These are phyloP conservation scores for Paragyromitra xinjiangensis DNA, from an alignment of 495 filamentous ascomycete genomes.

Conservation along the genomic window DNA sequence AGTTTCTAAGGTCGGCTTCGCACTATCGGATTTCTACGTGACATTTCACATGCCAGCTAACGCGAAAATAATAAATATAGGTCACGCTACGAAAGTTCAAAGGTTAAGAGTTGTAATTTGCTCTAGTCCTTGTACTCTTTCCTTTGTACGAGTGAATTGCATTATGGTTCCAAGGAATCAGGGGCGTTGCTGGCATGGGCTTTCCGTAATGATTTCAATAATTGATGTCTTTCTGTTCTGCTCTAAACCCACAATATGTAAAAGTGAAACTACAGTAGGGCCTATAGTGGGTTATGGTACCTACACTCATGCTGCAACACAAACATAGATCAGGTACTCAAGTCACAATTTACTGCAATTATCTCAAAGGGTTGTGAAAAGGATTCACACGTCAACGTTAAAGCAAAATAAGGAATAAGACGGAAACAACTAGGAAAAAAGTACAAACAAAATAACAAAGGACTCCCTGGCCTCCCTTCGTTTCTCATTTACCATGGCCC, in stretches of 20 bases:
- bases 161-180: not conserved
- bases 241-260: not conserved
- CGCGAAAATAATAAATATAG: constrained; percentile 59
- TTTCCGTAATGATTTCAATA: not conserved
- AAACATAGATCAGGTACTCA: not conserved
- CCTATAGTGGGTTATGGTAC: not conserved
- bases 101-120: constrained; percentile 63
- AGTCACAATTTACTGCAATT: constrained; percentile 44
- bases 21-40: constrained; percentile 2
- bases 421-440: constrained; percentile 49
- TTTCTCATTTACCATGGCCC: constrained; percentile 54
- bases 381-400: constrained; percentile 55
- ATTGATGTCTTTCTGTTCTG: not conserved
- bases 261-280: not conserved
- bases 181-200: not conserved
- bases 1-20: constrained; percentile 72
- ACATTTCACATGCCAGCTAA: not conserved
- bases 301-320: not conserved
- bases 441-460: constrained; percentile 56
- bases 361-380: constrained; percentile 43
- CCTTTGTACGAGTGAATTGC: constrained; percentile 1
- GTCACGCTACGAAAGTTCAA: constrained; percentile 79
- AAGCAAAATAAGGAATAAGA: constrained; percentile 54
- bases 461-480: constrained; percentile 57
- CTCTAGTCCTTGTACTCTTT: not conserved